A percentile compares a stretch with the other conserved stretches of the same genome.
phyloP scores from a whole-genome alignment of 495 filamentous ascomycete species.

The Sordaria brevicollis region DNA sequence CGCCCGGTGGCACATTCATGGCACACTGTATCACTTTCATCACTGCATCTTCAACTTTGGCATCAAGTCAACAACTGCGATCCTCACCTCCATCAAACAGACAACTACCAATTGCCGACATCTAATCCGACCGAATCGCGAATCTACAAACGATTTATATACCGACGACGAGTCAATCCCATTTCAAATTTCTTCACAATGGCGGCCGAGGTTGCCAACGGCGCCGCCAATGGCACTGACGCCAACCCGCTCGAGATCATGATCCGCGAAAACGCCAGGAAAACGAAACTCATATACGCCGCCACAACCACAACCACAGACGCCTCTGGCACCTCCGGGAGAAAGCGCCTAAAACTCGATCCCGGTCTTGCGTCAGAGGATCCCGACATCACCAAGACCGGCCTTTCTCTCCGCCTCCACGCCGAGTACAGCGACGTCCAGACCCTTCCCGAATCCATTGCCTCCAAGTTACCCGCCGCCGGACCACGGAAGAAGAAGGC shows the following conservation, averaged over 20 bases:
- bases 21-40: neutral
- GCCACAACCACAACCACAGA: slow-evolving; percentile 8
- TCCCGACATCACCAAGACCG: slow-evolving; percentile 27
- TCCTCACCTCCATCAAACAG: neutral
- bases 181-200: neutral
- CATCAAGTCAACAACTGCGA: neutral
- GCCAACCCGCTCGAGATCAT: slow-evolving; percentile 23
- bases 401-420: slow-evolving; percentile 34
- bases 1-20: neutral
- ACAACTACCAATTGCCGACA: neutral
- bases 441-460: slow-evolving; percentile 74
- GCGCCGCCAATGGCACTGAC: slow-evolving; percentile 7
- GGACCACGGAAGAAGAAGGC: slow-evolving; percentile 32
- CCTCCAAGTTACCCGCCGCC: slow-evolving; percentile 63
- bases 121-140: neutral
- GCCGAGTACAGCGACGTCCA: slow-evolving; percentile 74
- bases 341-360: slow-evolving; percentile 34
- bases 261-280: slow-evolving; percentile 31
- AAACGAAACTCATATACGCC: slow-evolving; percentile 30
- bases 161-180: neutral
- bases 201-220: slow-evolving; percentile 18
- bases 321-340: slow-evolving; percentile 12
- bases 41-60: neutral
- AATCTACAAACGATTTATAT: neutral
- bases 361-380: slow-evolving; percentile 24